These are phyloP conservation scores for Leishmania mexicana DNA, from an alignment of 208 protist species.

Conservation along the genomic window DNA sequence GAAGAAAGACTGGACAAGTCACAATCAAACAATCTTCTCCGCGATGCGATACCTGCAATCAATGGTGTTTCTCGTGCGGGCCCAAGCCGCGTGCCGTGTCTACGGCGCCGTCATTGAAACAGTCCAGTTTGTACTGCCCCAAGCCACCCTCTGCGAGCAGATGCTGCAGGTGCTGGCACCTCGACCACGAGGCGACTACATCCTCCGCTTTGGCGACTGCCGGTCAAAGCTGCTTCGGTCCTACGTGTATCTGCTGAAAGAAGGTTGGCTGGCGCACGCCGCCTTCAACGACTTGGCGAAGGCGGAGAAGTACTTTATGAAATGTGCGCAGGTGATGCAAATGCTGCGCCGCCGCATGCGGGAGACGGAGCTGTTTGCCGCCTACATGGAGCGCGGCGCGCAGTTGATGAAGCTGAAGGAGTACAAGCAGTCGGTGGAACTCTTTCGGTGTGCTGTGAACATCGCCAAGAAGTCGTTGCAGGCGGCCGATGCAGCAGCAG, in stretches of 20 bases:
- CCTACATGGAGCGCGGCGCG: conserved; percentile 75
- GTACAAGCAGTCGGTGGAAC: conserved; percentile 48
- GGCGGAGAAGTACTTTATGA: conserved; percentile 66
- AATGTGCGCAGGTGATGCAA: conserved; percentile 62
- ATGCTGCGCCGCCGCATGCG: conserved; percentile 38
- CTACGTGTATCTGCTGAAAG: conserved; percentile 55
- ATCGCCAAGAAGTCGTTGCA: conserved; percentile 48
- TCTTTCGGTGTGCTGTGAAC: conserved; percentile 64
- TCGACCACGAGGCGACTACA: conserved; percentile 37
- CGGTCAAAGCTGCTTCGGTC: conserved; percentile 58
- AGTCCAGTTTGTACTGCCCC: conserved; percentile 74
- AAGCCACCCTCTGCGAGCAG: conserved; percentile 79
- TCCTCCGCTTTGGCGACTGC: conserved; percentile 71
- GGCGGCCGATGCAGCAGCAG: conserved; percentile 23
- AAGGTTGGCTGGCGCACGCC: conserved; percentile 70
- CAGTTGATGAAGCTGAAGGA: conserved; percentile 69
- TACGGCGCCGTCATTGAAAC: conserved; percentile 74
- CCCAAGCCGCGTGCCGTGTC: conserved; percentile 63
- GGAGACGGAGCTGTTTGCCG: conserved; percentile 58
- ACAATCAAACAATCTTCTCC: conserved; percentile 56
- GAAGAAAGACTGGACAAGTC: conserved; percentile 64
- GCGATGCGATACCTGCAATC: conserved; percentile 79
- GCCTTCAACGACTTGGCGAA: conserved; percentile 53
- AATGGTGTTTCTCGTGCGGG: conserved; percentile 74
- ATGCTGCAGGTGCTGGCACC: conserved; percentile 63